Evolutionary conservation across 2,329 filamentous ascomycete genomes (phyloP).

Genomic region (Fusarium tupiense): DNA sequence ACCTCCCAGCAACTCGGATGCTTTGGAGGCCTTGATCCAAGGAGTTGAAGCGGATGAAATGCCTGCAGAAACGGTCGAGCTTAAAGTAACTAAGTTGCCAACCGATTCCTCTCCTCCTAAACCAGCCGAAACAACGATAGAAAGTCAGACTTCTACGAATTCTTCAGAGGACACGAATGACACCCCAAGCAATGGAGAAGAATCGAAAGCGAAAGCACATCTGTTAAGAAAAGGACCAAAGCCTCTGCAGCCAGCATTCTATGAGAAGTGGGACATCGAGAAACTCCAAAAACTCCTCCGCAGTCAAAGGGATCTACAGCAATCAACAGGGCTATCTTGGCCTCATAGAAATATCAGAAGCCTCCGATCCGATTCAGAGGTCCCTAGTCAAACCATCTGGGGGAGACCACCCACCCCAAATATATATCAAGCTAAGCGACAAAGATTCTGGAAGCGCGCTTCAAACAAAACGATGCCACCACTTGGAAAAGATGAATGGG

Average conservation of each 20-base stretch:
- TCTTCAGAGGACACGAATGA: not conserved
- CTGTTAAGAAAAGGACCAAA: slow-evolving; percentile 1
- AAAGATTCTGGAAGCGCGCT: slow-evolving; percentile 58
- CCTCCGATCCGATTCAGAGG: slow-evolving; percentile 46
- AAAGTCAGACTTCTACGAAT: not conserved
- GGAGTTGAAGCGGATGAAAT: not conserved
- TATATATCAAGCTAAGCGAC: slow-evolving; percentile 54
- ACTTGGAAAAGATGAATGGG: slow-evolving; percentile 63
- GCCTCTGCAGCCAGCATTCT: slow-evolving; percentile 46
- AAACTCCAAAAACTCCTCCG: slow-evolving; percentile 55
- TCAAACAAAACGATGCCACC: slow-evolving; percentile 64
- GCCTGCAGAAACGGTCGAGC: not conserved
- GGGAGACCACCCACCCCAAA: slow-evolving; percentile 55
- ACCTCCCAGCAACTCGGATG: slow-evolving; percentile 52
- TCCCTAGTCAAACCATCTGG: slow-evolving; percentile 61
- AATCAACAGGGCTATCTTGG: slow-evolving; percentile 40
- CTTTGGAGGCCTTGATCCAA: slow-evolving; percentile 50
- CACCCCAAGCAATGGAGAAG: not conserved
- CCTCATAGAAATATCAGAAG: slow-evolving; percentile 38
- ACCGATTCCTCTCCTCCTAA: not conserved
- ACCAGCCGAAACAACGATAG: not conserved
- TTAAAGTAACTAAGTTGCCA: not conserved
- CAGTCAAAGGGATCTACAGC: slow-evolving; percentile 53
- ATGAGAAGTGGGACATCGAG: slow-evolving; percentile 60
- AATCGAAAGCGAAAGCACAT: not conserved